Percentiles rank a stretch among this genome's conserved stretches.
phyloP scores from a whole-genome alignment of 768 basidiomycete species.

The Rubroboletus pulcherrimus region DNA sequence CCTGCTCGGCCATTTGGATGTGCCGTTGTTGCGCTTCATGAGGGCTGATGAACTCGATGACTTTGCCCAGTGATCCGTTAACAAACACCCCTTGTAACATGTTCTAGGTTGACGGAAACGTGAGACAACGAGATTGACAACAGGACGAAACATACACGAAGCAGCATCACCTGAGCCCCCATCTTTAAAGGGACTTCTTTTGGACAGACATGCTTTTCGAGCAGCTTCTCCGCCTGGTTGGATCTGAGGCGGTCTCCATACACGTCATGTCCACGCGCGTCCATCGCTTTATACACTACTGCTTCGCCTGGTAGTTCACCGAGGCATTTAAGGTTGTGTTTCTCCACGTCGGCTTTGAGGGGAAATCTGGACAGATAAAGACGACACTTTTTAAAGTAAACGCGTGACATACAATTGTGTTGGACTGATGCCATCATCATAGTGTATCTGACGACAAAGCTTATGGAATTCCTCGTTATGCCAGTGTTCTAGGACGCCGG shows the following conservation, averaged over 20 bases:
- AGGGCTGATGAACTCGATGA: constrained; percentile 37
- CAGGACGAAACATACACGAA: constrained; percentile 24
- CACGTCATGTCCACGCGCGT: constrained; percentile 43
- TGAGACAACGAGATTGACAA: background rate
- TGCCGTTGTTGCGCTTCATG: constrained; percentile 28
- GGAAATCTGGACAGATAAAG: constrained; percentile 23
- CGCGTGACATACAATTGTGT: constrained; percentile 73
- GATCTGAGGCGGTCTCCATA: constrained; percentile 30
- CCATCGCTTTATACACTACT: constrained; percentile 38
- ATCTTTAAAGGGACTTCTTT: constrained; percentile 48
- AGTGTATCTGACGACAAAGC: constrained; percentile 60
- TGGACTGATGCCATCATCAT: constrained; percentile 78
- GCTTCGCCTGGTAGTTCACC: constrained; percentile 26
- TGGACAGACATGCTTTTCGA: constrained; percentile 50
- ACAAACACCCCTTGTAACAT: constrained; percentile 43
- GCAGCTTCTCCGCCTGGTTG: constrained; percentile 29
- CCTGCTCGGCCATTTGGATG: constrained; percentile 30
- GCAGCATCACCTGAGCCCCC: constrained; percentile 80
- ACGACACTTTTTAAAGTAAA: background rate
- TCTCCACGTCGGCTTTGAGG: constrained; percentile 26
- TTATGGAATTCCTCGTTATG: constrained; percentile 68
- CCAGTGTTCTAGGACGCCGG: constrained; percentile 60
- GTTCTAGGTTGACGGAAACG: constrained; percentile 24
- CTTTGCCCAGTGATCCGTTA: constrained; percentile 88
- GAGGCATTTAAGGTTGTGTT: constrained; percentile 21